Evolutionary conservation across 2,329 filamentous ascomycete genomes (phyloP), one percentile per base, ranked within the genome.

Genomic region (Sporothrix humicola): DNA sequence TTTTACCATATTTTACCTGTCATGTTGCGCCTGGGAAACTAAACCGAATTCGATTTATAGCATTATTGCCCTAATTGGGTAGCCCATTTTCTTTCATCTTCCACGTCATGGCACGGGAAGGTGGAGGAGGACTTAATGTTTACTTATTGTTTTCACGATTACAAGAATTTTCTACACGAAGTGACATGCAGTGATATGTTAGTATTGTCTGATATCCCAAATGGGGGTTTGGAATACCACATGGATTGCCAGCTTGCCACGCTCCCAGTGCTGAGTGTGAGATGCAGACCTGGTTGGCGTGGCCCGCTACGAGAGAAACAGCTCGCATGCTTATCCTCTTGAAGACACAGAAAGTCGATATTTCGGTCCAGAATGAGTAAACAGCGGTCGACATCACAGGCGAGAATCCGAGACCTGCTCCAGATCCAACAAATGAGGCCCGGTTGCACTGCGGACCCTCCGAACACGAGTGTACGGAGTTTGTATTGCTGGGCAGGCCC

Each of bases 21-120:
- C 58, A 56, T 69, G 65, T 17, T 56, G 44, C 23, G 65, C 26
- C 37, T 73, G 50, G 63, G 46, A n/a, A 66, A 66, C 61, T 37
- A 20, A 66, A 48, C 61, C 42, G 61, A 66, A 66, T 26, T 48
- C 61, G 61, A 66, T 66, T 72, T 23, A 37, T 58, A 68, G 71
- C 71, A 72, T 68, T 44, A 37, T n/a, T 66, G 20, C 61, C 61
- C 48, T 5, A 17, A 13, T 23, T 48, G 61, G 42, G 42, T 15
- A 48, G 61, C 61, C 23, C n/a, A 42, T 26, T 48, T 26, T 20
- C n/a, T 20, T 66, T 13, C 4, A n/a, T 46, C n/a, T 23, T 23
- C 23, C 17, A 58, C 54, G 54, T 6, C 10, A 31, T 58, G 23
- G 10, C 54, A 58, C 20, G 17, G 54, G 54, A 58, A 56, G 54